A percentile compares a stretch with the other conserved stretches of the same genome.
Evolutionary conservation across 2,329 filamentous ascomycete species (phyloP).

Genomic region (Fusarium caatingaense): DNA sequence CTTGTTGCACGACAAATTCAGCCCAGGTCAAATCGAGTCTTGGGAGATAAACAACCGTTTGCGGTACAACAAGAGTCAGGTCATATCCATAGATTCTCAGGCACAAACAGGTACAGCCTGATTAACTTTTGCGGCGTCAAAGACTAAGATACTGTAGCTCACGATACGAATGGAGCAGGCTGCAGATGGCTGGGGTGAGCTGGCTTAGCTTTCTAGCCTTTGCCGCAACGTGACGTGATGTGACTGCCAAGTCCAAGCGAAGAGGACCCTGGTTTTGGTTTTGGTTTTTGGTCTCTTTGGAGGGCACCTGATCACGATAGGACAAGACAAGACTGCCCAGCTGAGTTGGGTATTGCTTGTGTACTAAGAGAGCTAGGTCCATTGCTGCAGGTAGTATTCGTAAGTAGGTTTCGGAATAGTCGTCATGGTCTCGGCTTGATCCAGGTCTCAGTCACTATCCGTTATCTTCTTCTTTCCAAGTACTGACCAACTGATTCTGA

Average conservation of each 20-base stretch:
- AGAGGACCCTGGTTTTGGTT: slow-evolving; percentile 23
- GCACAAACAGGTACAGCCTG: slow-evolving; percentile 2
- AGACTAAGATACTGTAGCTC: slow-evolving; percentile 4
- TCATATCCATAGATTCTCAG: neutral
- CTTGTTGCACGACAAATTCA: slow-evolving; percentile 9
- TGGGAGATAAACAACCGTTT: neutral
- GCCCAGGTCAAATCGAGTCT: neutral
- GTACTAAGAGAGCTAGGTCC: neutral
- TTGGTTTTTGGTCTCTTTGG: slow-evolving; percentile 5
- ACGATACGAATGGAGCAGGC: slow-evolving; percentile 8
- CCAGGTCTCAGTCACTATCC: neutral
- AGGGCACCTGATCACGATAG: slow-evolving; percentile 36
- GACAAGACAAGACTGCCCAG: slow-evolving; percentile 18
- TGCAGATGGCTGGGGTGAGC: slow-evolving; percentile 6
- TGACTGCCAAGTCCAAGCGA: slow-evolving; percentile 14
- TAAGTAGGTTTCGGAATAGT: neutral
- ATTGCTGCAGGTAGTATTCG: neutral
- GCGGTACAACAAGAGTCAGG: neutral
- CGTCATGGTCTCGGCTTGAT: slow-evolving; percentile 4
- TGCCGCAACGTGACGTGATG: slow-evolving; percentile 32
- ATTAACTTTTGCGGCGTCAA: slow-evolving; percentile 19
- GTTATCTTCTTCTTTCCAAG: neutral
- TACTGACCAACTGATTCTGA: slow-evolving; percentile 25
- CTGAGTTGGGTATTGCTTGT: slow-evolving; percentile 12
- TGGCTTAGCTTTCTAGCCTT: neutral